Evolutionary conservation across 2,329 filamentous ascomycete genomes (phyloP).

Genomic region (Calonectria montana): DNA sequence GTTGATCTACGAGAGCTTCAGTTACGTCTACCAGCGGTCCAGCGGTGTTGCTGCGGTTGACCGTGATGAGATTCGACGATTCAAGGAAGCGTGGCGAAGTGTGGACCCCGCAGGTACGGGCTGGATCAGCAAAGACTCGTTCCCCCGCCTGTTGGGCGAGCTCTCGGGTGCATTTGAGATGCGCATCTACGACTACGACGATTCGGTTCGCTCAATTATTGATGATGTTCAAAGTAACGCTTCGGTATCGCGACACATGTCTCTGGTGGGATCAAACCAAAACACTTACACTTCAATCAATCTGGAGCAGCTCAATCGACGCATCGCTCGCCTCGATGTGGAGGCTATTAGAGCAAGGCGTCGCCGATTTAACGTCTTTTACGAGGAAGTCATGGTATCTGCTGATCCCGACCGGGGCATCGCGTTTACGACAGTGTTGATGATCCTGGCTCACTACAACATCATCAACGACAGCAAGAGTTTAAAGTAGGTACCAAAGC

Average conservation of each 20-base stretch:
- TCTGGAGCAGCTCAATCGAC: slow-evolving; percentile 77
- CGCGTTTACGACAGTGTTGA: slow-evolving; percentile 89
- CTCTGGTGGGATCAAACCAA: slow-evolving; percentile 63
- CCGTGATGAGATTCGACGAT: slow-evolving; percentile 92
- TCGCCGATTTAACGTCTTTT: slow-evolving; percentile 91
- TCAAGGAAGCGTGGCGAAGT: slow-evolving; percentile 98
- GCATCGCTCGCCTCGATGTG: slow-evolving; percentile 80
- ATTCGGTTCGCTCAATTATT: slow-evolving; percentile 87
- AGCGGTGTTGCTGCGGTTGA: slow-evolving; percentile 92
- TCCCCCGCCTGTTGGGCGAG: slow-evolving; percentile 89
- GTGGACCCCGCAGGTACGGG: slow-evolving; percentile 93
- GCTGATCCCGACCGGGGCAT: slow-evolving; percentile 92
- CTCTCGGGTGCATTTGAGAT: slow-evolving; percentile 96
- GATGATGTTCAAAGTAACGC: slow-evolving; percentile 78
- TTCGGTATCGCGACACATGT: slow-evolving; percentile 64
- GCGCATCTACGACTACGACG: slow-evolving; percentile 93
- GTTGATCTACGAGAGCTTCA: slow-evolving; percentile 99
- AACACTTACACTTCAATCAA: slow-evolving; percentile 73
- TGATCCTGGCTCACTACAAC: slow-evolving; percentile 98
- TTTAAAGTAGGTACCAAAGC: slow-evolving; percentile 69
- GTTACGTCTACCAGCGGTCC: slow-evolving; percentile 97
- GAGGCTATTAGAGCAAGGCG: slow-evolving; percentile 79
- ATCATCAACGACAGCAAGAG: slow-evolving; percentile 99
- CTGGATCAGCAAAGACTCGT: slow-evolving; percentile 89
- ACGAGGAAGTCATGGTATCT: slow-evolving; percentile 94